Conservation (phyloP, 805 yeast genomes). For the Saccharomycopsis sp. region DNA sequence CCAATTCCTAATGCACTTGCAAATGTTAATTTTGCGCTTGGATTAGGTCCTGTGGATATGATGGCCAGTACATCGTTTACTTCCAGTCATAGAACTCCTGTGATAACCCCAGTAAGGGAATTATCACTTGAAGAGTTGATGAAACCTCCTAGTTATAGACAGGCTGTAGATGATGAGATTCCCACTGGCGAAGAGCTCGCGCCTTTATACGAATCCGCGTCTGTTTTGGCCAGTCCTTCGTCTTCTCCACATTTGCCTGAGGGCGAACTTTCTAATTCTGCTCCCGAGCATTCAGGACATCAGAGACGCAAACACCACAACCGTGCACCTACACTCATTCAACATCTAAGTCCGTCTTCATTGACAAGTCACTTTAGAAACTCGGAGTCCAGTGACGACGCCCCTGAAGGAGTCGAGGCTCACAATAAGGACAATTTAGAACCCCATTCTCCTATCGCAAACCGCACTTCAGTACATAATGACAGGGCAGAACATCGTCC, state of each 20-base stretch:
- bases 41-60: neutral
- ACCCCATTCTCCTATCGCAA: neutral
- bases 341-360: neutral
- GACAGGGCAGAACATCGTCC: too few relatives aligned
- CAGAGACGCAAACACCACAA: neutral
- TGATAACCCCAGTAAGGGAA: slow-evolving; percentile 25
- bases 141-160: slow-evolving; percentile 76
- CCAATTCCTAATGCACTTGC: neutral
- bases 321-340: neutral
- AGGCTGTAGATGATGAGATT: slow-evolving; percentile 56
- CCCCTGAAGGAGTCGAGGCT: neutral
- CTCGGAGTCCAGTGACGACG: neutral
- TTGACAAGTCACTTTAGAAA: neutral
- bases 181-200: slow-evolving; percentile 48
- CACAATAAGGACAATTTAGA: neutral
- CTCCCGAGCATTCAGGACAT: neutral
- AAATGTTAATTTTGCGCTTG: neutral
- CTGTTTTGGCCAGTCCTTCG: too few relatives aligned
- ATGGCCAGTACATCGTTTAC: slow-evolving; percentile 17
- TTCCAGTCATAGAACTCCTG: slow-evolving; percentile 31
- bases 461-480: too few relatives aligned
- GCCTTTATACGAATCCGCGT: slow-evolving; percentile 47
- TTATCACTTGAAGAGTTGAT: slow-evolving; percentile 34
- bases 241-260: neutral
- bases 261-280: neutral